These are phyloP conservation scores for Cadophora luteo-olivacea DNA, from an alignment of 2,329 filamentous ascomycete species.

Conservation along the genomic window DNA sequence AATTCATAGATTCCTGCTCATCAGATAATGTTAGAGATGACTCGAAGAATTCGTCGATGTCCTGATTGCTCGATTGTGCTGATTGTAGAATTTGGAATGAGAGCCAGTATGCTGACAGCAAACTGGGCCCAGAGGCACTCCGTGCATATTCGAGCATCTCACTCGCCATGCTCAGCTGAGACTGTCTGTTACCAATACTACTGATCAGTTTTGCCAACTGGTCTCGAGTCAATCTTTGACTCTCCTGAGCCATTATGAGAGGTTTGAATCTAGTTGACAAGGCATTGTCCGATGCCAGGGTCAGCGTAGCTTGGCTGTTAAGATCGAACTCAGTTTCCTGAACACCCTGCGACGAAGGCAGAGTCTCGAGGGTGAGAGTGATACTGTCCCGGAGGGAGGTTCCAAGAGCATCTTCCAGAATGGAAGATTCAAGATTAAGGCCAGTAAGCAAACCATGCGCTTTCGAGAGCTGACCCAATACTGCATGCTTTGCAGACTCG, in stretches of 20 bases:
- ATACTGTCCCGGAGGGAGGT: constrained; percentile 79
- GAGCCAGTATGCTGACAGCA: constrained; percentile 81
- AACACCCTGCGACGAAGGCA: constrained; percentile 23
- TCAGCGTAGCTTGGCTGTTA: constrained; percentile 42
- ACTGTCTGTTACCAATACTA: constrained; percentile 61
- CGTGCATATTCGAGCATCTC: constrained; percentile 70
- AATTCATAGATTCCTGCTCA: constrained; percentile 55
- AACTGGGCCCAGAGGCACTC: constrained; percentile 61
- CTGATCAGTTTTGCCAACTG: constrained; percentile 65
- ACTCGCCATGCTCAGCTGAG: constrained; percentile 65
- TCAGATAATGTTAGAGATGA: constrained; percentile 51
- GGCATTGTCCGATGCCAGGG: constrained; percentile 34
- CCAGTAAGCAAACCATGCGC: constrained; percentile 70
- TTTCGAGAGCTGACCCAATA: constrained; percentile 78
- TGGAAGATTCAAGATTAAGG: constrained; percentile 67
- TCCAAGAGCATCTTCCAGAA: constrained; percentile 71
- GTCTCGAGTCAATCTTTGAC: constrained; percentile 66
- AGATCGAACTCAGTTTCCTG: constrained; percentile 41
- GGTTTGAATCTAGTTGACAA: constrained; percentile 57
- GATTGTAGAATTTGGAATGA: constrained; percentile 74
- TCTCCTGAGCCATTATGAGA: constrained; percentile 67
- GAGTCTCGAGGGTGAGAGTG: constrained; percentile 44
- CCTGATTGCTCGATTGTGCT: constrained; percentile 56
- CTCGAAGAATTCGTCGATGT: constrained; percentile 72
- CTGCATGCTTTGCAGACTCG: constrained; percentile 74